These are phyloP conservation scores for Cladosporium velox DNA, from an alignment of 2,329 filamentous ascomycete genomes.

Conservation along the genomic window DNA sequence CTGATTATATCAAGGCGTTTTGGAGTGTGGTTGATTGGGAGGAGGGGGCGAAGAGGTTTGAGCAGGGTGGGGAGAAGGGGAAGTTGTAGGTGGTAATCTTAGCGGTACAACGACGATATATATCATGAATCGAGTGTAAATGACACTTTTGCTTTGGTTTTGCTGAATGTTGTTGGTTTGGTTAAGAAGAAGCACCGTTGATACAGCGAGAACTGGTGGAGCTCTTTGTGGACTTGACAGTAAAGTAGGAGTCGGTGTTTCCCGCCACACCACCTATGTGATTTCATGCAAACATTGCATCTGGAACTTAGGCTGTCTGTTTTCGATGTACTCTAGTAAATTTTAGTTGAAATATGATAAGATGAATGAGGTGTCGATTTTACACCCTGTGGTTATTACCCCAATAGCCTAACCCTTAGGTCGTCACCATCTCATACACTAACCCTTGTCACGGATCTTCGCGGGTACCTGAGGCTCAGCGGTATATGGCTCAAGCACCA, in stretches of 20 bases:
- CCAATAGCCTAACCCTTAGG: background rate
- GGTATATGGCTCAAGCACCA: background rate
- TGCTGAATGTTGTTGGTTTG: background rate
- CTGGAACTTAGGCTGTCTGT: background rate
- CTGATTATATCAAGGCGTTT: slow-evolving; percentile 72
- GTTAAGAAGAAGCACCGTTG: background rate
- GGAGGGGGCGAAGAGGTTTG: slow-evolving; percentile 64
- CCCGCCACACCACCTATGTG: background rate
- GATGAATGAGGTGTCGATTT: background rate
- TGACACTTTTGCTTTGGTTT: background rate
- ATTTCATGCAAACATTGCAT: background rate
- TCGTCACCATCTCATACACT: background rate
- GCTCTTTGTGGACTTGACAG: background rate
- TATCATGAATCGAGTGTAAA: background rate
- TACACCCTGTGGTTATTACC: background rate
- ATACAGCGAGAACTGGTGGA: background rate
- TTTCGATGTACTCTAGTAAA: background rate
- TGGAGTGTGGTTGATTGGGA: slow-evolving; percentile 81
- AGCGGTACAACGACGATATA: too few relatives aligned
- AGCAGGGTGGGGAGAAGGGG: background rate
- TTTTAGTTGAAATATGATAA: background rate
- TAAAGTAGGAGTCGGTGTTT: background rate
- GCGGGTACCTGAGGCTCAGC: slow-evolving; percentile 16
- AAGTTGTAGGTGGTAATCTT: slow-evolving; percentile 4
- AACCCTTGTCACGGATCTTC: background rate